Evolutionary conservation across 768 basidiomycete species (phyloP).

Genomic region (Daedaleopsis nitida): DNA sequence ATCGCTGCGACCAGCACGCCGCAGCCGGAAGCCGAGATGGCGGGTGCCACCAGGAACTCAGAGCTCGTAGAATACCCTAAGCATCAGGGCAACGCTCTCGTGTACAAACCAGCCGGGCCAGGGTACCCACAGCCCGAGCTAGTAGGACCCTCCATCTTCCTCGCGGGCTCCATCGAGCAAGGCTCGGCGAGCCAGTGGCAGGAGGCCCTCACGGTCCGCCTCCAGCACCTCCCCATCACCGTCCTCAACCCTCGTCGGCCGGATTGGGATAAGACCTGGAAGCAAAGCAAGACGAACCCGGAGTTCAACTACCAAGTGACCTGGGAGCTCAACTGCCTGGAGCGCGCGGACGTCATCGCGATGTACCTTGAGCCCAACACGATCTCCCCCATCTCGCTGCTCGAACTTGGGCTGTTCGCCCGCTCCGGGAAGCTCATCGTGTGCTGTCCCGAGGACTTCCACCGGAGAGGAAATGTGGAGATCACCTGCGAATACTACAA

Average conservation of each 20-base stretch:
- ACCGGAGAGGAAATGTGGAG: constrained; percentile 3
- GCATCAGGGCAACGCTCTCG: neutral
- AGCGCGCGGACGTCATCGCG: constrained; percentile 2
- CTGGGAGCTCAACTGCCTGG: constrained; percentile 1
- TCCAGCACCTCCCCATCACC: neutral
- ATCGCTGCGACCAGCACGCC: too few species aligned
- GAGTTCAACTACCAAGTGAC: neutral
- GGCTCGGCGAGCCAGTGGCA: neutral
- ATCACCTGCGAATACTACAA: neutral
- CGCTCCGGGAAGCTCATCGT: neutral
- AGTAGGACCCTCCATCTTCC: neutral
- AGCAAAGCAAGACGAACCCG: neutral
- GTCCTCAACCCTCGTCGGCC: constrained; percentile 1
- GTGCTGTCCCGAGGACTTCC: neutral
- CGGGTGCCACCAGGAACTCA: too few species aligned
- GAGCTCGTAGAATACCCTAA: too few species aligned
- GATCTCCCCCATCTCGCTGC: neutral
- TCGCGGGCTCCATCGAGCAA: constrained; percentile 5
- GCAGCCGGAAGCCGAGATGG: too few species aligned
- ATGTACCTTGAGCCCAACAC: neutral
- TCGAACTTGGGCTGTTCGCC: constrained; percentile 2
- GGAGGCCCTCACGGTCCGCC: neutral
- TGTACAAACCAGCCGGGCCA: neutral
- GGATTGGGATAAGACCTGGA: neutral
- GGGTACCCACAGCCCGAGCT: neutral